A percentile compares a stretch with the other conserved stretches of the same genome.
phyloP scores from a whole-genome alignment of 176 grass and related monocot genomes.

The Stipa capillata region DNA sequence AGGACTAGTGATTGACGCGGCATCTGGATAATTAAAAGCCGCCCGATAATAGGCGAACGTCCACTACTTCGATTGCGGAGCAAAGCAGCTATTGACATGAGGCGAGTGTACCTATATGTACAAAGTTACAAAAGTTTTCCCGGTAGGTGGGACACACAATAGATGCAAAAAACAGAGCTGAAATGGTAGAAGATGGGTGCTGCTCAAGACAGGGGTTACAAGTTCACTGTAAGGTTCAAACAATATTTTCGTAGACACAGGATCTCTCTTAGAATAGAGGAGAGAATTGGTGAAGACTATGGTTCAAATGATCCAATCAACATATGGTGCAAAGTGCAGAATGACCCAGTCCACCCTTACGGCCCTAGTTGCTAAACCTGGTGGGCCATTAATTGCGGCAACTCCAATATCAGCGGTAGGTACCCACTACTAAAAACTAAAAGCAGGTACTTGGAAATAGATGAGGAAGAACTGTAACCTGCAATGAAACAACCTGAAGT shows the following conservation, averaged over 20 bases:
- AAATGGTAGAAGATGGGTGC: background rate
- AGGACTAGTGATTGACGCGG: background rate
- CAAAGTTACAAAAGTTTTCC: too few relatives aligned
- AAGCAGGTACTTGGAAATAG: background rate
- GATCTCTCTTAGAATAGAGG: background rate
- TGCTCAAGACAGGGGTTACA: background rate
- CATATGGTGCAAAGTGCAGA: too few relatives aligned
- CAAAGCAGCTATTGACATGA: background rate
- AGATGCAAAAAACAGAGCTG: too few relatives aligned
- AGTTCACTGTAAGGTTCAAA: background rate
- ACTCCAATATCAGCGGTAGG: background rate
- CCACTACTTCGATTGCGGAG: background rate
- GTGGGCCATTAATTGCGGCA: background rate
- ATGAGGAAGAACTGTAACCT: too few relatives aligned
- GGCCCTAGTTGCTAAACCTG: background rate
- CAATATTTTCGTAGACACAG: background rate
- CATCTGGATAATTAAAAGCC: background rate
- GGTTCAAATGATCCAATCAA: background rate
- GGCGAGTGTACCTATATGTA: too few relatives aligned
- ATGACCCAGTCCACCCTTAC: too few relatives aligned
- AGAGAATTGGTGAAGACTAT: background rate
- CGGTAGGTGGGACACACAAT: too few relatives aligned
- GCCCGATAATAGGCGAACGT: background rate
- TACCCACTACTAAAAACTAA: too few relatives aligned
- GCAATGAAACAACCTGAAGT: too few relatives aligned